Conservation (phyloP, 495 filamentous ascomycete species). For the Penicillium coffeae region DNA sequence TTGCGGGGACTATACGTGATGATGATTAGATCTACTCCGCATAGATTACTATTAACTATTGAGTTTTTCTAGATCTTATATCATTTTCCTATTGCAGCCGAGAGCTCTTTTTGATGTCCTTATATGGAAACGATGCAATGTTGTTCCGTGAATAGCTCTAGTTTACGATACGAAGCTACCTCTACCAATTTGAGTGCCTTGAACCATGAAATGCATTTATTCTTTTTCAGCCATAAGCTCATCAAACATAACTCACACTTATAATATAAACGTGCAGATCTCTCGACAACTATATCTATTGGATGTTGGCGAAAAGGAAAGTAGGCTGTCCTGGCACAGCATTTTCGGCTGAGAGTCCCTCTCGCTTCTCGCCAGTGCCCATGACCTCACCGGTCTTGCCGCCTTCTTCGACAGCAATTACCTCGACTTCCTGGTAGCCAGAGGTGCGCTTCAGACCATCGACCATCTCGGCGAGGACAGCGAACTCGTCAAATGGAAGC, state of each 20-base stretch:
- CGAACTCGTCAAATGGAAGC: constrained; percentile 80
- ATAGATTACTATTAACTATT: too few relatives aligned
- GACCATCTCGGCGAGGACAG: constrained; percentile 58
- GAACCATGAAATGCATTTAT: constrained; percentile 22
- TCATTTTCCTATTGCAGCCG: too few relatives aligned
- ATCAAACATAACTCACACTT: constrained; percentile 23
- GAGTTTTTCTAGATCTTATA: too few relatives aligned
- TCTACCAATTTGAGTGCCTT: not conserved
- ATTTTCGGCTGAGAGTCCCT: constrained; percentile 55
- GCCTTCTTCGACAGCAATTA: constrained; percentile 66
- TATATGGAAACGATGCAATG: too few relatives aligned
- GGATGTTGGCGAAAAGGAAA: constrained; percentile 74
- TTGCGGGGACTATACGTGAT: not conserved
- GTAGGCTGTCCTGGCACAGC: constrained; percentile 77
- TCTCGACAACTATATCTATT: constrained; percentile 16
- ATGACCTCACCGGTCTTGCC: constrained; percentile 60
- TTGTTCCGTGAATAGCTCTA: too few relatives aligned
- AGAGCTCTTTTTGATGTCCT: too few relatives aligned
- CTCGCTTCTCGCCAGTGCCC: constrained; percentile 53
- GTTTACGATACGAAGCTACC: too few relatives aligned
- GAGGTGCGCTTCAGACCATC: constrained; percentile 59
- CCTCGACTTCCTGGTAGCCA: constrained; percentile 57
- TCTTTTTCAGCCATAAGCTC: constrained; percentile 27
- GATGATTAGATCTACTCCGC: too few relatives aligned
- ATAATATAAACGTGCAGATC: constrained; percentile 2